These are phyloP conservation scores for Mimosa pudica DNA, from an alignment of 306 rosid species.

Conservation along the genomic window DNA sequence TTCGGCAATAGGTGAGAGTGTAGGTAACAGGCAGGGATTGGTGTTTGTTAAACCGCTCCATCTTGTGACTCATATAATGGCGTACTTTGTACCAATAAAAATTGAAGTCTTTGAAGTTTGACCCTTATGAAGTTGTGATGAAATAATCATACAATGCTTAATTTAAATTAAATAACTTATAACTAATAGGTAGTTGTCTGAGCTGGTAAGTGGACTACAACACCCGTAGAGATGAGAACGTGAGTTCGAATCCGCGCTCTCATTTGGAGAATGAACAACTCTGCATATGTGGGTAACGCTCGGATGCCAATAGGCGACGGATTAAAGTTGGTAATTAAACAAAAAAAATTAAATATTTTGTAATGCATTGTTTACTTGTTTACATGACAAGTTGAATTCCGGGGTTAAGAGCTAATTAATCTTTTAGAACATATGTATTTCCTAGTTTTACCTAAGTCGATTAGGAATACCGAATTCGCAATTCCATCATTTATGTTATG, in stretches of 20 bases:
- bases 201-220: too few relatives aligned
- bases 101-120: slow-evolving; percentile 10
- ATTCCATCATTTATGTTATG: background rate
- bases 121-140: slow-evolving; percentile 13
- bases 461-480: slow-evolving; percentile 30
- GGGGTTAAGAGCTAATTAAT: background rate
- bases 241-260: too few relatives aligned
- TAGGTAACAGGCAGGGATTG: slow-evolving; percentile 19
- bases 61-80: slow-evolving; percentile 47
- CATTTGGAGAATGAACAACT: too few relatives aligned
- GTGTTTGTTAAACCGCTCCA: slow-evolving; percentile 85
- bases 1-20: background rate
- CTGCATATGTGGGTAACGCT: too few relatives aligned
- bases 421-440: slow-evolving; percentile 18
- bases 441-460: slow-evolving; percentile 26
- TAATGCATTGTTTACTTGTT: too few relatives aligned
- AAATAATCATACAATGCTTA: background rate
- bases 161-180: background rate
- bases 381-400: background rate
- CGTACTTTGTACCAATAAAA: slow-evolving; percentile 41
- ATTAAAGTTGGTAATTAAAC: too few relatives aligned
- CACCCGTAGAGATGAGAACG: too few relatives aligned
- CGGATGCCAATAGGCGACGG: too few relatives aligned
- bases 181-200: too few relatives aligned
- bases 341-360: too few relatives aligned